Percentiles rank a stretch among this genome's conserved stretches.
Conservation (phyloP, 805 yeast genomes). For the Hanseniaspora jakobsenii region DNA sequence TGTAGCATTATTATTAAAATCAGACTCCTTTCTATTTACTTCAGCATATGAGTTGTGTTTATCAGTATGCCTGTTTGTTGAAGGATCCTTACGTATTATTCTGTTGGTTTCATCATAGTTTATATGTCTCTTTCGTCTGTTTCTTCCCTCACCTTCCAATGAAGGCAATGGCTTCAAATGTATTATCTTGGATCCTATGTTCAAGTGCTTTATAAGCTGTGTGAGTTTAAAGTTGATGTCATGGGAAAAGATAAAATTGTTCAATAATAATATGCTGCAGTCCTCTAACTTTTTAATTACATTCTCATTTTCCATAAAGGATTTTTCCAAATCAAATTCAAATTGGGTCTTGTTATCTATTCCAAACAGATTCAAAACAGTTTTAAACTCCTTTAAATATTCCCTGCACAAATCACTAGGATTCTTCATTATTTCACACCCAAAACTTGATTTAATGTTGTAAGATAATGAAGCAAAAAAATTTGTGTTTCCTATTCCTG, state of each 20-base stretch:
- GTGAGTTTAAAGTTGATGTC: slow-evolving; percentile 51
- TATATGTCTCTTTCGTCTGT: no score
- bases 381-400: slow-evolving; percentile 48
- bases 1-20: no score
- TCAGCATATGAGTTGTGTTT: no score
- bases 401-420: slow-evolving; percentile 56
- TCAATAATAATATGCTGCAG: slow-evolving; percentile 64
- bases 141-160: no score
- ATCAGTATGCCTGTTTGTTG: no score
- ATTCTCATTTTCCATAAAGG: slow-evolving; percentile 56
- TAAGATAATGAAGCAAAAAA: slow-evolving; percentile 79
- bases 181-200: no score
- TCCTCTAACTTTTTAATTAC: slow-evolving; percentile 43
- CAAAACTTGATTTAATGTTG: slow-evolving; percentile 66
- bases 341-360: slow-evolving; percentile 41
- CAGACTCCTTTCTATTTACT: no score
- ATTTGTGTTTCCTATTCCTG: slow-evolving; percentile 89
- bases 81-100: no score
- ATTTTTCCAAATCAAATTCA: slow-evolving; percentile 49
- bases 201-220: no score
- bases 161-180: no score
- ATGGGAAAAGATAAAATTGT: slow-evolving; percentile 77
- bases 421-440: slow-evolving; percentile 79
- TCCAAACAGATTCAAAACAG: slow-evolving; percentile 54
- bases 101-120: no score